These are phyloP conservation scores for Neolentinus lepideus DNA, from an alignment of 1,284 basidiomycete genomes.

Conservation along the genomic window DNA sequence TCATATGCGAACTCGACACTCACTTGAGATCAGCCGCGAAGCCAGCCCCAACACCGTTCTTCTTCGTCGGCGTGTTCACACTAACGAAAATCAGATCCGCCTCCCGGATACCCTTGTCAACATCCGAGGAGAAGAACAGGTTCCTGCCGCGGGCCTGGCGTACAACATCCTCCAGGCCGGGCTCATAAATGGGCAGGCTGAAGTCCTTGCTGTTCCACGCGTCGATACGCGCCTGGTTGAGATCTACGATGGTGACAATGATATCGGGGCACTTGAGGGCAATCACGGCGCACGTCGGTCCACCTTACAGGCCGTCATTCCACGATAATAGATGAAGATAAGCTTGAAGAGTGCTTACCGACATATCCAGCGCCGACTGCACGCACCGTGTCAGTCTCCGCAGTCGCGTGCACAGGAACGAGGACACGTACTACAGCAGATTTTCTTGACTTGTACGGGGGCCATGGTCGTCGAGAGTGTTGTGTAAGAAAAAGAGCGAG, in stretches of 20 bases:
- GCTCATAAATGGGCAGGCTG: conserved; percentile 91
- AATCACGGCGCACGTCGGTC: conserved; percentile 92
- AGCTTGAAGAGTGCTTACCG: conserved; percentile 44
- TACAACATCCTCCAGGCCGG: conserved; percentile 93
- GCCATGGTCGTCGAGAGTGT: conserved; percentile 33
- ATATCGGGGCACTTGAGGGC: conserved; percentile 95
- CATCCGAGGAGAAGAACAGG: conserved; percentile 95
- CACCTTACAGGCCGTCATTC: conserved; percentile 41
- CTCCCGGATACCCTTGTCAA: conserved; percentile 89
- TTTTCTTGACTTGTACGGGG: conserved; percentile 70
- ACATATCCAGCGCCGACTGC: conserved; percentile 95
- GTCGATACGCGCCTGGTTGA: conserved; percentile 91
- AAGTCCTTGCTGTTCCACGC: conserved; percentile 89
- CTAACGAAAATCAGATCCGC: conserved; percentile 89
- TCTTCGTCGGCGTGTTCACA: conserved; percentile 98
- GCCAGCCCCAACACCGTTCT: conserved; percentile 93
- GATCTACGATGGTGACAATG: conserved; percentile 94
- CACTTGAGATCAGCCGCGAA: conserved; percentile 97
- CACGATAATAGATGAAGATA: background rate
- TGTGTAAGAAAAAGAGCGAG: conserved; percentile 10
- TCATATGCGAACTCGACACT: conserved; percentile 14
- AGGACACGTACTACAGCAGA: conserved; percentile 81
- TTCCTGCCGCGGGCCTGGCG: conserved; percentile 86
- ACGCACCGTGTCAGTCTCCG: conserved; percentile 2
- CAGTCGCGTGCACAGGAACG: background rate